Evolutionary conservation across 495 filamentous ascomycete genomes (phyloP).

Genomic region (Bathelium albidoporum): DNA sequence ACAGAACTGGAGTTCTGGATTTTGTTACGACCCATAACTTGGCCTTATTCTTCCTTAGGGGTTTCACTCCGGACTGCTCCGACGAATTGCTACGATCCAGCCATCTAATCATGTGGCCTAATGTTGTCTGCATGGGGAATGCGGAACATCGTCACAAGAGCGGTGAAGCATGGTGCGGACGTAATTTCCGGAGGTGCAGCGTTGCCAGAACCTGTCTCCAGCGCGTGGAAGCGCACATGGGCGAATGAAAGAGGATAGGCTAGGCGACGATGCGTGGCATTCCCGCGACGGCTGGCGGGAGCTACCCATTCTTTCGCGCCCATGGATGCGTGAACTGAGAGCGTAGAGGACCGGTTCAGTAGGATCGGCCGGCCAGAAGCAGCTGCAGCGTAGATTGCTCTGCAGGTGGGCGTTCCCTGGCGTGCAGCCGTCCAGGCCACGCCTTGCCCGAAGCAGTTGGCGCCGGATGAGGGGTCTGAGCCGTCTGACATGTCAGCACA

Average conservation of each 20-base stretch:
- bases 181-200: background rate
- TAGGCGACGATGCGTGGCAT: background rate
- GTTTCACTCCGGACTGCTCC: background rate
- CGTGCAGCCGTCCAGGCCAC: background rate
- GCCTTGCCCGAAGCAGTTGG: background rate
- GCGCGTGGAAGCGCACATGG: background rate
- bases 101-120: background rate
- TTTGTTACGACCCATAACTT: background rate
- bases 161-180: background rate
- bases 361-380: background rate
- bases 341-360: background rate
- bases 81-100: background rate
- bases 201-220: background rate
- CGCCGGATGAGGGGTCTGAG: background rate
- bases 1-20: too few relatives aligned
- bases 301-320: background rate
- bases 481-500: slow-evolving; percentile 2
- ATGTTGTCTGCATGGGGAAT: background rate
- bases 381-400: background rate
- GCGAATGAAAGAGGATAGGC: background rate
- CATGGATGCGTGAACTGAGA: background rate
- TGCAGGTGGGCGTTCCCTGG: background rate
- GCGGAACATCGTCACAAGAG: background rate
- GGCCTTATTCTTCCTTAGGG: too few relatives aligned
- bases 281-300: background rate